Conservation (phyloP, 1,139 yeast genomes). For the Magnusiomyces clavatus region DNA sequence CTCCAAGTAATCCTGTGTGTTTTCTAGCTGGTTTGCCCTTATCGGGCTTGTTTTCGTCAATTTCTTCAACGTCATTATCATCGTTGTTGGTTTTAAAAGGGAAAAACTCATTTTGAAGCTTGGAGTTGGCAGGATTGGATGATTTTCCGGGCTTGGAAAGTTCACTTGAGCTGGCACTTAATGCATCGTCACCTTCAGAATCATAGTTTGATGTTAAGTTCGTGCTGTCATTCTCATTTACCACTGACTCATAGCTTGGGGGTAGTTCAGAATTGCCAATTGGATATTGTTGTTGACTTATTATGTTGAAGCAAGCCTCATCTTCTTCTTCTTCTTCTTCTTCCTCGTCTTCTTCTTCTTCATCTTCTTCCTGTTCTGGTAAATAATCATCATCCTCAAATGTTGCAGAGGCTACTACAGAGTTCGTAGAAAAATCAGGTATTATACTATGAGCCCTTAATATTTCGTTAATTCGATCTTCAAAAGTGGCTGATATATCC, state of each 20-base stretch:
- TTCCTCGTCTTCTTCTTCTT: not conserved
- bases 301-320: not conserved
- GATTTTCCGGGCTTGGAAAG: too few species aligned
- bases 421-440: not conserved
- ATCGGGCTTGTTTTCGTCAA: not conserved
- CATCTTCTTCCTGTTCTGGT: not conserved
- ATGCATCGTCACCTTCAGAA: too few species aligned
- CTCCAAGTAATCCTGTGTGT: slow-evolving; percentile 1
- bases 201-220: too few species aligned
- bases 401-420: not conserved
- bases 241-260: too few species aligned
- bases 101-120: too few species aligned
- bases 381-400: not conserved
- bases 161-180: too few species aligned
- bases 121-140: too few species aligned
- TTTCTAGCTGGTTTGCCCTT: not conserved
- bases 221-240: too few species aligned
- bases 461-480: not conserved
- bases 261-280: too few species aligned
- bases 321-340: not conserved
- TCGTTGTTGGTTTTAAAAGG: not conserved
- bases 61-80: not conserved
- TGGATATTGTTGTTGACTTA: not conserved
- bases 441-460: not conserved
- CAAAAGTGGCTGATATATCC: not conserved